phyloP scores from a whole-genome alignment of 2,329 filamentous ascomycete genomes.

The Pseudocercospora macadamiae region DNA sequence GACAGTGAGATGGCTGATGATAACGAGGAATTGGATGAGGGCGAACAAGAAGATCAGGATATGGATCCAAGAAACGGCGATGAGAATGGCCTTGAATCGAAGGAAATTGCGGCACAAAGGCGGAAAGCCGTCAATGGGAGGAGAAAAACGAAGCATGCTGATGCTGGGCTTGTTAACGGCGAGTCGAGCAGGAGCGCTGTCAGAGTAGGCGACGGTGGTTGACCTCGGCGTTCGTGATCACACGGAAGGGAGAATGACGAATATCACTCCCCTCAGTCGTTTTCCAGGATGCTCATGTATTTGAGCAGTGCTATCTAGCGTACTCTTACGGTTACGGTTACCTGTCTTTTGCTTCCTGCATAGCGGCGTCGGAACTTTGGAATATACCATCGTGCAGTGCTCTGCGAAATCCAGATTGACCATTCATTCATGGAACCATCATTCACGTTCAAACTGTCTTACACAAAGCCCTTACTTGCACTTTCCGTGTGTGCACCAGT shows the following conservation, averaged over 20 bases:
- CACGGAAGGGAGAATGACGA: too few species aligned
- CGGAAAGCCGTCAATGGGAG: constrained; percentile 18
- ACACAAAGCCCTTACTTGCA: too few species aligned
- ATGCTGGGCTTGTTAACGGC: constrained; percentile 20
- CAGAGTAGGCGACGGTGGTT: constrained; percentile 22
- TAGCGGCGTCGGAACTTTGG: constrained; percentile 3
- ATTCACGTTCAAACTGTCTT: too few species aligned
- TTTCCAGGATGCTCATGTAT: not conserved
- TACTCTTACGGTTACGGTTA: not conserved
- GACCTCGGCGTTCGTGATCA: not conserved
- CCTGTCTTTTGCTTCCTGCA: not conserved
- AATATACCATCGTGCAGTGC: constrained; percentile 5
- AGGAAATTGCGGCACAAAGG: constrained; percentile 24
- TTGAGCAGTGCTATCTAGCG: not conserved
- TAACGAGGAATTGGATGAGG: constrained; percentile 32
- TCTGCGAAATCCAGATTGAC: constrained; percentile 1
- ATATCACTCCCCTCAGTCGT: not conserved
- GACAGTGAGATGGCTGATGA: constrained; percentile 38
- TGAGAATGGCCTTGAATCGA: constrained; percentile 13
- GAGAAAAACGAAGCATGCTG: constrained; percentile 15
- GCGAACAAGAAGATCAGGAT: constrained; percentile 37
- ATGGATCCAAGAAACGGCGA: constrained; percentile 28
- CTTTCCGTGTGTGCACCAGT: too few species aligned
- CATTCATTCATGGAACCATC: not conserved
- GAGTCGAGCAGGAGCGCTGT: constrained; percentile 23